Evolutionary conservation across 345 rosid genomes (phyloP).

Genomic region (Corymbia maculata): DNA sequence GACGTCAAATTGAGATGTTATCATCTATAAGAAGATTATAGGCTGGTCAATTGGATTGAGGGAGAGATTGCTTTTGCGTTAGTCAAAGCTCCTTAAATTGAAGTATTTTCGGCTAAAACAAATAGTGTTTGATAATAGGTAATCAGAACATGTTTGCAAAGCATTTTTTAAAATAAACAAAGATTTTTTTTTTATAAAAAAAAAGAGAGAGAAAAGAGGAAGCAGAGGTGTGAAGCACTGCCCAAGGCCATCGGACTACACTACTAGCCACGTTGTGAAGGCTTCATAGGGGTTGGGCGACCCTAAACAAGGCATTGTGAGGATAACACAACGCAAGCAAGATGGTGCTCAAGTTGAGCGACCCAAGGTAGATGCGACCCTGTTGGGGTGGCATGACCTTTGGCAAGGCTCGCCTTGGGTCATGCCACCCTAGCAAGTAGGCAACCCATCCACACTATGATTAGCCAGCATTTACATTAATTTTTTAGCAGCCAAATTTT

Average conservation of each 20-base stretch:
- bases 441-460: accelerated
- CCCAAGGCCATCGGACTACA: accelerated
- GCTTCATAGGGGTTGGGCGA: neutral
- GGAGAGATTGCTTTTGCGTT: neutral
- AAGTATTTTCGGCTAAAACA: neutral
- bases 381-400: no score
- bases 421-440: neutral
- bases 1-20: neutral
- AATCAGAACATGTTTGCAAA: neutral
- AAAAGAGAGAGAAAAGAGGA: neutral
- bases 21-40: neutral
- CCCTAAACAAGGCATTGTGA: neutral
- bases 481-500: neutral
- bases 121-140: neutral
- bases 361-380: neutral
- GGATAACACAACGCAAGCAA: neutral
- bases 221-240: neutral
- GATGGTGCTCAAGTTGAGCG: neutral
- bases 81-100: neutral
- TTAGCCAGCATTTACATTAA: no score
- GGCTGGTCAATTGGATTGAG: neutral
- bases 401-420: no score
- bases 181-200: no score
- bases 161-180: neutral
- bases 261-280: neutral